Evolutionary conservation across 2,329 filamentous ascomycete species (phyloP).

Genomic region (Epichloe aotearoae): DNA sequence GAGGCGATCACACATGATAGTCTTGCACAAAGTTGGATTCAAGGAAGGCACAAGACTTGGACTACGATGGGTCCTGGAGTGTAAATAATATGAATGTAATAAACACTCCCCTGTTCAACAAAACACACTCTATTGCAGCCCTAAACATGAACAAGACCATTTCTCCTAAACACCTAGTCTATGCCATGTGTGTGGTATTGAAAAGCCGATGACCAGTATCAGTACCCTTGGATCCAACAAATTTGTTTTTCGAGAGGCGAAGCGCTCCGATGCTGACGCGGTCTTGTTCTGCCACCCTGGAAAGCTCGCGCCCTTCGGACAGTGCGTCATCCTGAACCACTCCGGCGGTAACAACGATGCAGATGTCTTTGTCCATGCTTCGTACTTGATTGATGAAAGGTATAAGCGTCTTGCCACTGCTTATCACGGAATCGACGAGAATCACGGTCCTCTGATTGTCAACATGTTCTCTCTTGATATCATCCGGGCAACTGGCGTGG

Average conservation of each 20-base stretch:
- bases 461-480: slow-evolving; percentile 31
- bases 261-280: slow-evolving; percentile 34
- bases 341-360: slow-evolving; percentile 41
- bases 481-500: slow-evolving; percentile 25
- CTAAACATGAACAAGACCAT: no score
- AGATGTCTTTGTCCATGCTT: slow-evolving; percentile 20
- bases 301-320: slow-evolving; percentile 4
- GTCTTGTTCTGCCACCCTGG: slow-evolving; percentile 8
- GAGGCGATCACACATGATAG: no score
- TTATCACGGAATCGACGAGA: slow-evolving; percentile 49
- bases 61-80: no score
- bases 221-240: slow-evolving; percentile 34
- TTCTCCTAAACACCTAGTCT: not conserved
- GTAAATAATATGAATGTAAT: no score
- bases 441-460: slow-evolving; percentile 27
- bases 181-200: slow-evolving; percentile 37
- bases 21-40: no score
- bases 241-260: slow-evolving; percentile 42
- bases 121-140: no score
- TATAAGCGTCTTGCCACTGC: slow-evolving; percentile 37
- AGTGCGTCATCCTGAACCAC: slow-evolving; percentile 34
- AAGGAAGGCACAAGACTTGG: no score
- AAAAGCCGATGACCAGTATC: slow-evolving; percentile 49
- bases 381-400: slow-evolving; percentile 36
- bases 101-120: no score